Base-by-base conservation (phyloP, 2,329 filamentous ascomycete species). In the Pseudocercospora eumusae region DNA sequence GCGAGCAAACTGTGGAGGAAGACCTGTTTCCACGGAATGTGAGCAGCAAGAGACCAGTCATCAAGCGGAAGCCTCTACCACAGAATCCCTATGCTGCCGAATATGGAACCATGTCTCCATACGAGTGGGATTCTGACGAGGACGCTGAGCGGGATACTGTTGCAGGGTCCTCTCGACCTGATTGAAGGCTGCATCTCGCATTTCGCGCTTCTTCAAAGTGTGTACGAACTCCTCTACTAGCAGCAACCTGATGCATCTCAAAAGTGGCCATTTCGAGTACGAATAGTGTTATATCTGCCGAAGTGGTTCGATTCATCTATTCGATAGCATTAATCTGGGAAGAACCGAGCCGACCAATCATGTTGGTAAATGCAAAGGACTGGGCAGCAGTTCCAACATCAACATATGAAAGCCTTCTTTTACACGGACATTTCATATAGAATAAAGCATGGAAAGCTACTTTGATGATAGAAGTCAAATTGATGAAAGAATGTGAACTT, bases 401-500 rank as follows among this genome's bases (percentile, higher is more conserved):
- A n/a, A 18, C 4, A 28, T 52, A 52, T 52, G 23, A 28, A 28
- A 28, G 21, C 47, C 13, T 27, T 28, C 15, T 52, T 23, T 18
- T 13, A n/a, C 36, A 10, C n/a, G n/a, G 47, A 52, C 25, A 28
- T 18, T 52, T 18, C 8, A 7, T 28, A 2, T 8, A 23, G 47
- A 52, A 52, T n/a, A 6, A 20, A 52, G 47, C 36, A 40, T 5
- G 5, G 4, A 25, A 15, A 25, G 25, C 47, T 25, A 52, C 45
- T 21, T 50, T 50, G 8, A 15, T 50, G 45, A 50, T 13, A 52
- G 47, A 52, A 52, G 47, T 52, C 20, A 52, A 15, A 31, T 28
- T 27, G 47, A 52, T 52, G 47, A 52, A 28, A 25, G 47, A 52
- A 52, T 52, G 47, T 25, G 47, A n/a, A n/a, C 47, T 52, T 52